Evolutionary conservation across 257 asterid genomes (phyloP), one percentile per base, ranked within the genome.

Genomic region (Echium plantagineum): DNA sequence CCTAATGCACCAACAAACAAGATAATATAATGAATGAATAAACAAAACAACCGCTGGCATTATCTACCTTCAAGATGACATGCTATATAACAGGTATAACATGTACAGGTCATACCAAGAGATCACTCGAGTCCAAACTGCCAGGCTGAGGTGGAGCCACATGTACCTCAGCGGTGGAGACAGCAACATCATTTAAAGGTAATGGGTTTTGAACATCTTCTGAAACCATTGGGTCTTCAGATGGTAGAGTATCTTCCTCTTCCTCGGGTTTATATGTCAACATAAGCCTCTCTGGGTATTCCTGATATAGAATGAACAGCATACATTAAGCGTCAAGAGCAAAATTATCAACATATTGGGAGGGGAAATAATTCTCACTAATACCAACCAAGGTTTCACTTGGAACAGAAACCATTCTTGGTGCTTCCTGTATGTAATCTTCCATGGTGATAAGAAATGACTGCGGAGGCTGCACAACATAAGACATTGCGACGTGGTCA

Each of bases 231-330:
- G 75, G 58, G 66, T 84, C 97, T 75, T 86, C 97, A 58, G 85
- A 68, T 64, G 83, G 84, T 52, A 79, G 61, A 58, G 83, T 67
- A 61, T 32, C 86, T 63, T 89, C 49, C 49, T 42, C 49, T 42
- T 12, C 97, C 67, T 89, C 96, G 61, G 83, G 95, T 72, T 83
- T 89, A 74, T 93, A 93, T 15, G 99, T 93, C 77, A 89, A 78
- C 90, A 84, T 80, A 75, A 93, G 87, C 83, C 94, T 81, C 76
- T 93, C 97, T 3, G 97, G 99, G 61, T 85, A 84, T 65, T 89
- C 96, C 99, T 93, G 80, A 66, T 56, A 67, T 65, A 62, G 18
- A 55, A 62, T 52, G 49, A 46, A 59, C 70, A 24, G 10, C 49
- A 53, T 21, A 42, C 49, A 5, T 10, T 42, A 42, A 28, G 12